Conservation (phyloP, 2,329 filamentous ascomycete genomes). For the Lasiodiplodia gonubiensis region DNA sequence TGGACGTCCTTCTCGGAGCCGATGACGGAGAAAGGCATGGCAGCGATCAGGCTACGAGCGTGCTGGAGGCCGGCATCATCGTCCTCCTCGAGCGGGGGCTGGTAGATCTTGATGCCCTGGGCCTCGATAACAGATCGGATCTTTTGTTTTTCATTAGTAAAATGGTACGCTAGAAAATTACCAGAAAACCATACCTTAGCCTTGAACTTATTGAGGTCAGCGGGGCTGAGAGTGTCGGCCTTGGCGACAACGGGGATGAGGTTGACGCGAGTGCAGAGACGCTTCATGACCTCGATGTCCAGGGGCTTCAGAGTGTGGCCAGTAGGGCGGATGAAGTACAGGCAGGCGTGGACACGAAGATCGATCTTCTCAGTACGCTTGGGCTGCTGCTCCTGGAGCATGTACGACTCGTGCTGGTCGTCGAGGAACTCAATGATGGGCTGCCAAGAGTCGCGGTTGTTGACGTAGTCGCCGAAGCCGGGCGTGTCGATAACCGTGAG, state of each 20-base stretch:
- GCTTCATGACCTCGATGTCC: slow-evolving; percentile 99
- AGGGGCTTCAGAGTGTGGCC: slow-evolving; percentile 98
- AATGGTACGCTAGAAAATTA: neutral
- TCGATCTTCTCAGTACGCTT: slow-evolving; percentile 98
- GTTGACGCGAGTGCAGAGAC: slow-evolving; percentile 96
- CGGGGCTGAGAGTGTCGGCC: slow-evolving; percentile 94
- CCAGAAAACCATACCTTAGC: slow-evolving; percentile 69
- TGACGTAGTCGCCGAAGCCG: slow-evolving; percentile 99
- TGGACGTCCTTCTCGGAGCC: slow-evolving; percentile 99
- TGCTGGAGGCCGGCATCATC: slow-evolving; percentile 96
- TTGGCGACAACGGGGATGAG: slow-evolving; percentile 98
- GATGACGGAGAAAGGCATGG: slow-evolving; percentile 98
- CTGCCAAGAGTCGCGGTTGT: slow-evolving; percentile 99
- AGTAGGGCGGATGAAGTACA: slow-evolving; percentile 99
- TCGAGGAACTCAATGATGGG: slow-evolving; percentile 99
- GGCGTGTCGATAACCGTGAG: slow-evolving; percentile 98
- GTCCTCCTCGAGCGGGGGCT: slow-evolving; percentile 96
- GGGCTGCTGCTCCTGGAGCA: slow-evolving; percentile 99
- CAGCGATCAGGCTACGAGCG: slow-evolving; percentile 89
- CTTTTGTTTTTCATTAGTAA: slow-evolving; percentile 54
- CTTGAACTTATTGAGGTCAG: slow-evolving; percentile 93
- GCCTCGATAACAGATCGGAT: slow-evolving; percentile 95
- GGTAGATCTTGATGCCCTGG: slow-evolving; percentile 99
- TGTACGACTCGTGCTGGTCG: slow-evolving; percentile 99
- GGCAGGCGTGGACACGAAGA: slow-evolving; percentile 94